Conservation (phyloP, 805 yeast species). For the Saturnispora sekii region DNA sequence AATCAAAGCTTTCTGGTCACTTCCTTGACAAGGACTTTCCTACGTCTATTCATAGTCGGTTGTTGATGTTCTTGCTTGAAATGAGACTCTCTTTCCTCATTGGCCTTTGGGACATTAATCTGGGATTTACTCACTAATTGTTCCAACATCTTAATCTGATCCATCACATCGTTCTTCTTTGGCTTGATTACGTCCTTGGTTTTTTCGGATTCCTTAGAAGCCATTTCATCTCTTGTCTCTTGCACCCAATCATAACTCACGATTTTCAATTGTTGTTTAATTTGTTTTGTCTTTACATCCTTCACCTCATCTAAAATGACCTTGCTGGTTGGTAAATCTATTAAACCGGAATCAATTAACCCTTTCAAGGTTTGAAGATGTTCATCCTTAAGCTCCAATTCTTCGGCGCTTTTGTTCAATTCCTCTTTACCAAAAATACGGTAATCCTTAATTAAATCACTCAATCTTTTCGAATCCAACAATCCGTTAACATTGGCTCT, state of each 20-base stretch:
- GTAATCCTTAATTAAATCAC: conserved; percentile 18
- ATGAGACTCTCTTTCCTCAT: background rate
- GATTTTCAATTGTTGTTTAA: conserved; percentile 19
- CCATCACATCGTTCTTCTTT: conserved; percentile 11
- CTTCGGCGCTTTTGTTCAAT: conserved; percentile 5
- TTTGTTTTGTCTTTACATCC: conserved; percentile 10
- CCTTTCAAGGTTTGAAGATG: conserved; percentile 13
- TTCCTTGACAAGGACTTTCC: conserved; percentile 10
- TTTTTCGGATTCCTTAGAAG: background rate
- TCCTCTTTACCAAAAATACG: conserved; percentile 8
- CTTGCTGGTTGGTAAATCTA: conserved; percentile 19
- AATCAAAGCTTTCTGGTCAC: conserved; percentile 9
- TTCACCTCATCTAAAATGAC: conserved; percentile 13
- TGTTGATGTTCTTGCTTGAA: conserved; percentile 3
- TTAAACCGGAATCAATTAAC: conserved; percentile 14
- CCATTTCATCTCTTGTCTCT: conserved; percentile 6
- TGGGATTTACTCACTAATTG: conserved; percentile 14
- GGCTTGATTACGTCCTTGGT: background rate
- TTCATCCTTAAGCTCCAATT: conserved; percentile 11
- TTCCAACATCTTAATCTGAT: conserved; percentile 16
- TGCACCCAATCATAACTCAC: conserved; percentile 17
- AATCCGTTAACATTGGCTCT: conserved; percentile 11
- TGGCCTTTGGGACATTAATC: conserved; percentile 8
- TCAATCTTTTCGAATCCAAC: conserved; percentile 14
- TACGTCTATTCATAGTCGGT: conserved; percentile 9